Evolutionary conservation across 2,329 filamentous ascomycete genomes (phyloP).

Genomic region (Juglanconis oblonga): DNA sequence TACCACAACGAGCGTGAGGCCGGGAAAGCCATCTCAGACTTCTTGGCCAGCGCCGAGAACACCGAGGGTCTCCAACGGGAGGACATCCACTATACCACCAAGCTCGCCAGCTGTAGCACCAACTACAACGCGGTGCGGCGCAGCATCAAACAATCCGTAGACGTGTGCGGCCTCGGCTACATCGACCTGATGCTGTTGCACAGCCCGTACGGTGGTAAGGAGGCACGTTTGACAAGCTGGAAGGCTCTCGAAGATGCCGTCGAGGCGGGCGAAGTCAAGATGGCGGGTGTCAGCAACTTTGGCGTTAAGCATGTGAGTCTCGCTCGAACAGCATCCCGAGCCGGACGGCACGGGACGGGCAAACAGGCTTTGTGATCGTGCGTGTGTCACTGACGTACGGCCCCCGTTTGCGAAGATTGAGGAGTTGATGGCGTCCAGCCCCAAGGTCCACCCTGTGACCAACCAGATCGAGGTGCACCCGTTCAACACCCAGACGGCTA

Average conservation of each 20-base stretch:
- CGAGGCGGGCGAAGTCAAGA: constrained; percentile 65
- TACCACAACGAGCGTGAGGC: constrained; percentile 69
- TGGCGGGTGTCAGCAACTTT: constrained; percentile 75
- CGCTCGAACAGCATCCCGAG: too few relatives aligned
- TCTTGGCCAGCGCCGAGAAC: constrained; percentile 43
- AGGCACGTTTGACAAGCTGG: constrained; percentile 70
- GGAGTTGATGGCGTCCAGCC: constrained; percentile 63
- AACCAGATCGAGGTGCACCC: constrained; percentile 84
- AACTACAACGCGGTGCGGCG: constrained; percentile 65
- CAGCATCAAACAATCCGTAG: constrained; percentile 64
- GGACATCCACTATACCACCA: constrained; percentile 78
- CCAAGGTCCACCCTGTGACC: constrained; percentile 62
- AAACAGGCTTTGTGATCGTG: neutral
- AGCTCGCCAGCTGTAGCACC: constrained; percentile 63
- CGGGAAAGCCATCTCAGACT: constrained; percentile 61
- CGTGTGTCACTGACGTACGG: neutral
- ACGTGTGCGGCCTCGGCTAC: constrained; percentile 66
- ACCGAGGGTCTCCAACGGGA: constrained; percentile 54
- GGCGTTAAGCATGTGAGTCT: constrained; percentile 66
- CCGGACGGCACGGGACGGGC: neutral
- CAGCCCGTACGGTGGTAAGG: constrained; percentile 71
- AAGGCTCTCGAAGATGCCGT: constrained; percentile 74
- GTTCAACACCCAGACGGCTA: constrained; percentile 71
- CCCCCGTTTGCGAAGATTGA: constrained; percentile 47
- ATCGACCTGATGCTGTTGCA: constrained; percentile 79